Conservation (phyloP, 495 filamentous ascomycete genomes). For the Geoglossum glabrum region DNA sequence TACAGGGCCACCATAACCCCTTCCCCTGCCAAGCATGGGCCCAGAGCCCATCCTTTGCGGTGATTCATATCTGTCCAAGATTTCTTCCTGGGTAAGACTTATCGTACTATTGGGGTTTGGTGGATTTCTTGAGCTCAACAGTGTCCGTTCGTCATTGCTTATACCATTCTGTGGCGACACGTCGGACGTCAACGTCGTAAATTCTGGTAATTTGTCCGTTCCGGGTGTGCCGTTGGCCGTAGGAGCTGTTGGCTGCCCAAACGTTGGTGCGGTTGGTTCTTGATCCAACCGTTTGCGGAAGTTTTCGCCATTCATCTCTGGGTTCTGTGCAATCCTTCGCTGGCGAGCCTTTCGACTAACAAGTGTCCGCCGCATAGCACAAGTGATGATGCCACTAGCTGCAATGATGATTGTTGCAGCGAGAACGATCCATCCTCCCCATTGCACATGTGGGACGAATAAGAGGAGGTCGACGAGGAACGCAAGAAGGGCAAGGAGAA, state of each 20-base stretch:
- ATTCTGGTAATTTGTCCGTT: conserved; percentile 43
- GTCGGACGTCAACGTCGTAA: conserved; percentile 54
- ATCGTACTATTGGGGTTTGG: neutral
- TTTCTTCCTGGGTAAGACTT: neutral
- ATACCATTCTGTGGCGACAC: conserved; percentile 24
- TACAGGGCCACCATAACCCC: conserved; percentile 22
- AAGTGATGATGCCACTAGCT: conserved; percentile 67
- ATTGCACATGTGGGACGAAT: conserved; percentile 82
- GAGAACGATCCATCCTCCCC: conserved; percentile 90
- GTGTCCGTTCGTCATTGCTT: conserved; percentile 63
- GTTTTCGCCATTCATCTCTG: conserved; percentile 86
- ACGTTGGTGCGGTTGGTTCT: too few relatives aligned
- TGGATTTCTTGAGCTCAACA: conserved; percentile 46
- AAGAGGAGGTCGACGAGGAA: conserved; percentile 92
- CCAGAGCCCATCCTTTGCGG: neutral
- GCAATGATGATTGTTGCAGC: conserved; percentile 77
- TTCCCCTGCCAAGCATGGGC: conserved; percentile 3
- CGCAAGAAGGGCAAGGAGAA: conserved; percentile 65
- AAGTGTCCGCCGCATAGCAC: conserved; percentile 89
- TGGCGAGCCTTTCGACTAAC: conserved; percentile 82
- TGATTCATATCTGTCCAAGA: conserved; percentile 5
- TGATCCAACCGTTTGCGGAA: conserved; percentile 29
- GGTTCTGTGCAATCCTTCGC: conserved; percentile 77
- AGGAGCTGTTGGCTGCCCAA: conserved; percentile 32
- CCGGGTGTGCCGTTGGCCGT: conserved; percentile 29